Percentiles rank a stretch among this genome's conserved stretches.
phyloP scores from a whole-genome alignment of 495 filamentous ascomycete species.

The Penicillium arizonense region DNA sequence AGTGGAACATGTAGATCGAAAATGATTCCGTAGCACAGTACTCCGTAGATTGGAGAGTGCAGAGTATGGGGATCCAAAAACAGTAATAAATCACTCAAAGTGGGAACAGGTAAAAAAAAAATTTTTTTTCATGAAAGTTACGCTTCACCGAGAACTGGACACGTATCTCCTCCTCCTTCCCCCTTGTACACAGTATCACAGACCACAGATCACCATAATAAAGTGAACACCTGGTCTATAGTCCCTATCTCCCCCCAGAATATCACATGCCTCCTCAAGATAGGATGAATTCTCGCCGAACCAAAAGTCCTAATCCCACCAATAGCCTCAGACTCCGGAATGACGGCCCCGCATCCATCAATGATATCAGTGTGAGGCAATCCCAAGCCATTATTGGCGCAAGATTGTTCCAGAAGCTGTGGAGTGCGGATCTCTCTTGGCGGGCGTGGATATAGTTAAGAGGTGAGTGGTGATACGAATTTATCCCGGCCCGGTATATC shows the following conservation, averaged over 20 bases:
- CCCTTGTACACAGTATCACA: too few relatives aligned
- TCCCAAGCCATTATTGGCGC: slow-evolving; percentile 20
- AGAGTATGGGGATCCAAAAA: slow-evolving; percentile 22
- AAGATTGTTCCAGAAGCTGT: slow-evolving; percentile 42
- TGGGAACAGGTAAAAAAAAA: not conserved
- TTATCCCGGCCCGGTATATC: not conserved
- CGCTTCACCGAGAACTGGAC: slow-evolving; percentile 27
- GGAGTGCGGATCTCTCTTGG: slow-evolving; percentile 42
- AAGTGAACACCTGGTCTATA: not conserved
- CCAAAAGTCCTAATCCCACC: not conserved
- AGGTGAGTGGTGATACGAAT: not conserved
- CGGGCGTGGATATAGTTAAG: slow-evolving; percentile 21
- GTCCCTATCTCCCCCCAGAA: slow-evolving; percentile 1
- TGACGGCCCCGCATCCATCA: slow-evolving; percentile 35
- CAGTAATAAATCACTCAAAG: slow-evolving; percentile 9
- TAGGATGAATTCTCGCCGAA: not conserved
- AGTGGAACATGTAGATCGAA: too few relatives aligned
- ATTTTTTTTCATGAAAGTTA: not conserved
- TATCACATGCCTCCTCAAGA: slow-evolving; percentile 6
- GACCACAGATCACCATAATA: too few relatives aligned
- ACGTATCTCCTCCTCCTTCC: not conserved
- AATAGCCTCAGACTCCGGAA: slow-evolving; percentile 30
- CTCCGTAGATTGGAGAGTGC: not conserved
- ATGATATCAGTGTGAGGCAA: slow-evolving; percentile 41
- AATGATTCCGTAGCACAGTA: not conserved